Base-by-base conservation (phyloP, 306 rosid genomes). In the Ceratonia siliqua region DNA sequence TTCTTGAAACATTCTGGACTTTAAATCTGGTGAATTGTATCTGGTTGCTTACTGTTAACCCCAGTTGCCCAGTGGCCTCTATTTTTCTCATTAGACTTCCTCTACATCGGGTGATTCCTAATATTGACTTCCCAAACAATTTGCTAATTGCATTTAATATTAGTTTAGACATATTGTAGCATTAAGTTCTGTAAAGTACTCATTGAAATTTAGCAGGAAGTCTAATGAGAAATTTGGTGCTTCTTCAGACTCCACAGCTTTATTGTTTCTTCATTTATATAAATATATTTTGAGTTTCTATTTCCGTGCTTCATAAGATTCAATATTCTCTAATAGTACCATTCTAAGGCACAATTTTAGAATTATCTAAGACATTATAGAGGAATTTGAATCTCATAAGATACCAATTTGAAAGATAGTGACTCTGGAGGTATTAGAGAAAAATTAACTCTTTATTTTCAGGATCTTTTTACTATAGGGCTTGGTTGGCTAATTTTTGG, bases 381-480 rank as follows among this genome's bases (percentile, higher is more conserved):
- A n/a, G n/a, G n/a, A n/a, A n/a, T n/a, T n/a, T n/a, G n/a, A n/a
- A n/a, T n/a, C n/a, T n/a, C n/a, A n/a, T n/a, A n/a, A n/a, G n/a
- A n/a, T n/a, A n/a, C n/a, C n/a, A n/a, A n/a, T n/a, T n/a, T n/a
- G n/a, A n/a, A n/a, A n/a, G n/a, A n/a, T n/a, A n/a, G n/a, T n/a
- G n/a, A n/a, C n/a, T n/a, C n/a, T n/a, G n/a, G n/a, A n/a, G n/a
- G n/a, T n/a, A n/a, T n/a, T n/a, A n/a, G n/a, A n/a, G n/a, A n/a
- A n/a, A n/a, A n/a, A n/a, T n/a, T 61, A 50, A 6, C 13, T 64
- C 15, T 68, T 54, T 41, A 5, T 5, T 18, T 36, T 14, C 30
- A 80, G 84, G 84, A 80, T 68, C 76, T 74, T 30, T 59, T 80
- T 3, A 68, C 80, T 6, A 74, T 72, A 59, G 84, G 84, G 2